A percentile compares a stretch with the other conserved stretches of the same genome.
Conservation (phyloP, 208 protist species). For the Acanthamoeba castellanii region DNA sequence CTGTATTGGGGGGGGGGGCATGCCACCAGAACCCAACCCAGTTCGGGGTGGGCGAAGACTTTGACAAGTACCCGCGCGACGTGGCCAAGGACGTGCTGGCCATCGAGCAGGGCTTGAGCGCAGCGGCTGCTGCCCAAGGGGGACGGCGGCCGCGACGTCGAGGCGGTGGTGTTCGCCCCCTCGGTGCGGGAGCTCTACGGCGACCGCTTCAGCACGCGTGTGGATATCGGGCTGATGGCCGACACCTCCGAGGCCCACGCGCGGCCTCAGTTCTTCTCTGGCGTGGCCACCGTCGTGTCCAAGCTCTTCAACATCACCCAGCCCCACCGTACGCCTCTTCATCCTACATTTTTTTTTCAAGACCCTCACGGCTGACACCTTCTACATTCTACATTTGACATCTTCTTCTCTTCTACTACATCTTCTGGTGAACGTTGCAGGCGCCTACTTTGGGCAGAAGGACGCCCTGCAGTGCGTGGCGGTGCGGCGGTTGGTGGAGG, state of each 20-base stretch:
- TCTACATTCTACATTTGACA: too few species aligned
- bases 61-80: conserved; percentile 78
- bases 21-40: conserved; percentile 13
- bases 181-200: conserved; percentile 73
- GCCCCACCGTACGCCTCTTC: not conserved
- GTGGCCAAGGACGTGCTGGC: conserved; percentile 72
- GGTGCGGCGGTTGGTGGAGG: conserved; percentile 80
- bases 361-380: not conserved
- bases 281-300: conserved; percentile 88
- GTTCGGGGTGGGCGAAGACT: conserved; percentile 81
- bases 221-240: conserved; percentile 70
- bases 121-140: not conserved
- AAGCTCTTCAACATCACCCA: conserved; percentile 89
- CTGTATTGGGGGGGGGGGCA: not conserved
- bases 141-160: not conserved
- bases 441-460: conserved; percentile 90
- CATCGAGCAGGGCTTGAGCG: conserved; percentile 10
- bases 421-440: conserved; percentile 56
- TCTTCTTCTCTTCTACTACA: too few species aligned
- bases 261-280: conserved; percentile 84
- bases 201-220: conserved; percentile 55
- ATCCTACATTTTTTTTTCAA: not conserved
- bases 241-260: conserved; percentile 77
- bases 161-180: conserved; percentile 73
- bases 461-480: conserved; percentile 82